Base-by-base conservation (phyloP, 305 asterid species). In the Ruellia speciosa region DNA sequence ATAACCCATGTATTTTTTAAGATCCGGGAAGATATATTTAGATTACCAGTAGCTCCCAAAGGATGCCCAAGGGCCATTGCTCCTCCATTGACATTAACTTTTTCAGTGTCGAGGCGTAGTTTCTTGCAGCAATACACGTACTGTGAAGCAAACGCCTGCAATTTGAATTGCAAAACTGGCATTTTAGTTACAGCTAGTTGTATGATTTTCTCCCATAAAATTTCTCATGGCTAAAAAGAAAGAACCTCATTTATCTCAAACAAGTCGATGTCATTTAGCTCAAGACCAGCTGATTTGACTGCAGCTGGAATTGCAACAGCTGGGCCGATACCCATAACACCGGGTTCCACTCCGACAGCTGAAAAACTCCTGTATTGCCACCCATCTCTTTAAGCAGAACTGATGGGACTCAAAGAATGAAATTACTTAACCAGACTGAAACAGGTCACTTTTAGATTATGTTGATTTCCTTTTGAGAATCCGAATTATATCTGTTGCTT, bases 221-320 rank as follows among this genome's bases (percentile, higher is more conserved):
- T 18, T 20, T 28, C 37, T 9, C 28, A 56, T 19, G 14, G 31
- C 31, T 24, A 46, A 15, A n/a, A 66, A 17, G 9, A 15, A 57
- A 51, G 60, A 68, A 87, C 97, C 95, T 90, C 97, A 6, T 90
- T 90, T 72, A 90, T 90, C 75, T 87, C 97, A 50, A 81, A 90
- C 73, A 90, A 65, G 59, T 77, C 81, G 48, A 90, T 78, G 70
- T 90, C 87, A 40, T 64, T 58, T 13, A 87, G 64, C 49, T 77
- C 65, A 48, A 90, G 95, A 59, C 95, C 90, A 50, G 96, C 97
- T 65, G 94, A 77, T 71, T 90, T 87, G 52, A 78, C 86, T 11
- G 97, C 96, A 47, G 90, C 89, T n/a, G 97, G 97, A 71, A 90
- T 90, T 55, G 97, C 95, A 56, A 83, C 84, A 18, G 96, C 95